Base-by-base conservation (phyloP, 1,139 yeast species). In the Suhomyces terraborum region DNA sequence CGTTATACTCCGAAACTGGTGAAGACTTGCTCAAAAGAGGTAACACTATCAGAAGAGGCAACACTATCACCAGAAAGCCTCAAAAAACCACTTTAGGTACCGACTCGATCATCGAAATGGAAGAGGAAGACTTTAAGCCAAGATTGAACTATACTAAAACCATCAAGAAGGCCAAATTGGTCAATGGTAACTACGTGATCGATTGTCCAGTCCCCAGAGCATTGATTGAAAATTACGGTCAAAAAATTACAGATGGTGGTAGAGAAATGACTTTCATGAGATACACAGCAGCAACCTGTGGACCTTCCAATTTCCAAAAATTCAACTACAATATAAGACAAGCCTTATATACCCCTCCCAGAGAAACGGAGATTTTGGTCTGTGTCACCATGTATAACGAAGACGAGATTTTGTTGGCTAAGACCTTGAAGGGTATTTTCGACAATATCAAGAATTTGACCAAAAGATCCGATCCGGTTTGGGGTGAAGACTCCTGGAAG, bases 401-500 rank as follows among this genome's bases (percentile, higher is more conserved):
- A 65, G 82, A 83, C 55, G 95, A 87, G 50, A 66, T 84, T 16
- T 67, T 83, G 33, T 67, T 86, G 42, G 93, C 84, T 2, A 67
- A 87, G 45, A 85, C 95, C 2, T 69, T 86, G 48, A 82, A 82
- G 56, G 95, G 94, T 38, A 82, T 86, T 7, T 84, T 86, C 62
- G 80, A 83, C 44, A 86, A 87, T 57, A 81, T 86, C 48, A 68
- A 76, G 46, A 80, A 86, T 57, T 68, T 86, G 45, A 69, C 78
- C 44, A 71, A 78, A 30, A 64, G 82, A 40, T 67, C 79, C 23
- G 80, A 85, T 32, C 74, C 82, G 4, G 73, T 75, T 1, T 86
- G 95, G 95, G 95, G 94, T 20, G 79, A 75, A 37, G 87, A 83
- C 38, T 77, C 87, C 2, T 86, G 95, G 95, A 83, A 84, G 53